Base-by-base conservation (phyloP, 352 stramenopile genomes). In the Phytophthora uliginosa region DNA sequence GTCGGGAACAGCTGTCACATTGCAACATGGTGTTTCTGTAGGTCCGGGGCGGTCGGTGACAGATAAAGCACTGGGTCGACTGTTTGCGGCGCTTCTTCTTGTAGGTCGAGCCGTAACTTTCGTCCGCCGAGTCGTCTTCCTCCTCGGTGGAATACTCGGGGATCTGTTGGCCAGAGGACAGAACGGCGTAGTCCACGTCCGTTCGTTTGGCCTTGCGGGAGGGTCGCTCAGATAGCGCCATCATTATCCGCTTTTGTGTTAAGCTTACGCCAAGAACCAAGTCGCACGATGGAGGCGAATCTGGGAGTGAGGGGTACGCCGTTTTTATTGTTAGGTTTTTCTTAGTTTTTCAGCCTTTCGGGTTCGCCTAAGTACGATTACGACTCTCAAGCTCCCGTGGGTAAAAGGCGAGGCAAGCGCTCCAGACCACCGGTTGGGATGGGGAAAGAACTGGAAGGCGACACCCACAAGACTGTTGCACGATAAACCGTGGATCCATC, bases 141-240 rank as follows among this genome's bases (percentile, higher is more conserved):
- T 88, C 74, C 47, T 91, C 84, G 56, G 77, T 89, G 28, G 88
- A 95, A 77, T 91, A 93, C 82, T 93, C 85, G 53, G 88, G 88
- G 69, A 95, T 92, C 66, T 92, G 84, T 78, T 91, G 82, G 8
- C 88, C 88, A 0, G 88, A 92, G 12, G 77, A 79, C n/a, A 95
- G 77, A 76, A 92, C 83, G 31, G 88, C 88, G 68, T 95, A 95
- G 80, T 95, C 85, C 33, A 95, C 83, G 56, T 90, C 86, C 33
- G 82, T 82, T 51, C 87, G 84, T 80, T 95, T 95, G 28, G 84
- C 88, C 34, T 89, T 89, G 59, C 88, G 88, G 60, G 77, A 69
- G 13, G 84, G 84, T 28, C 85, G 84, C 51, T 78, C 45, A 5
- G 63, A 61, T 59, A 76, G 48, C 59, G 64, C 59, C 69, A 80